Base-by-base conservation (phyloP, 768 basidiomycete species). In the Hirschioporus abietinus region DNA sequence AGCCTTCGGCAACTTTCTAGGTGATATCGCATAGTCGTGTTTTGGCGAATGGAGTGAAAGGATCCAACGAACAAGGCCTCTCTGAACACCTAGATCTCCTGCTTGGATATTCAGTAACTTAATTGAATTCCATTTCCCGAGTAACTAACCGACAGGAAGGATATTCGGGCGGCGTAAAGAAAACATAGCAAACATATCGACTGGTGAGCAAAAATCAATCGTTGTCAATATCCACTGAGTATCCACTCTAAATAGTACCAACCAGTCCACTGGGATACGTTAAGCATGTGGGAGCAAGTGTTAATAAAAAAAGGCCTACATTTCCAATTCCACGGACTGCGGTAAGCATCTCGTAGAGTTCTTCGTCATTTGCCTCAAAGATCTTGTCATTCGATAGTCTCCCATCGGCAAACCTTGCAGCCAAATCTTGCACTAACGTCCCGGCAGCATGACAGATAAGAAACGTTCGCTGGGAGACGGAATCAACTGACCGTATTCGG, bases 121-220 rank as follows among this genome's bases (percentile, higher is more conserved):
- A 52, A 65, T 35, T 15, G 5, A 6, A 36, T 64, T n/a, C 17
- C 12, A 42, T n/a, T 42, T 64, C 75, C 42, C 67, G 77, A 79
- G 76, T 68, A 18, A 68, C 77, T 57, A 65, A 81, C 83, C 83
- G 34, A 86, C 80, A 15, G 90, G 86, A 0, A 96, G 81, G 64
- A 97, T 90, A 74, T 96, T 87, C 1, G 91, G 91, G 23, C 93
- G 87, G 0, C 93, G 83, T 35, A 95, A 79, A 1, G 92, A 90
- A 76, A 96, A 96, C 59, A 97, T 92, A 17, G 91, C 84, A 72
- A 96, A 96, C 95, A 96, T 96, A 71, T 95, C 89, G n/a, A 94
- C 92, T 84, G 77, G 66, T 73, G 71, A 71, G 68, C 58, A 35
- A 23, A 42, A 34, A 23, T 58, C 30, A 67, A 10, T 67, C 69